Conservation (phyloP, 176 grass and related monocot species). For the Thinopyrum elongatum region DNA sequence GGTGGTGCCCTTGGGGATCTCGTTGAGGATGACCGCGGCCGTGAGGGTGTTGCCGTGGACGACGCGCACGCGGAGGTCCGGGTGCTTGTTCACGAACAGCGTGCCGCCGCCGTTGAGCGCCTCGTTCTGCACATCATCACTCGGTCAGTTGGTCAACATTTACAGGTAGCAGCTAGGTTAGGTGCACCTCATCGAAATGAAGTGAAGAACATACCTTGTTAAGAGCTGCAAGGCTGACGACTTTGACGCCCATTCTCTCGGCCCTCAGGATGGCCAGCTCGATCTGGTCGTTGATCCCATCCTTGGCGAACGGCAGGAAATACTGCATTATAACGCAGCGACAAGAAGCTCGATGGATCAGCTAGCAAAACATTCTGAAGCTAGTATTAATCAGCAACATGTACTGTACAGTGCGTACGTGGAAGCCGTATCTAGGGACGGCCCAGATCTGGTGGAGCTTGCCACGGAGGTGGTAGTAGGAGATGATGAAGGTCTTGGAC, state of each 20-base stretch:
- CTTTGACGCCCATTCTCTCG: conserved; percentile 72
- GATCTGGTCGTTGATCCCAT: conserved; percentile 86
- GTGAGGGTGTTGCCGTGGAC: conserved; percentile 96
- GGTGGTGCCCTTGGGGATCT: conserved; percentile 55
- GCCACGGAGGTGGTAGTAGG: conserved; percentile 59
- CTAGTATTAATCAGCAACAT: too few relatives aligned
- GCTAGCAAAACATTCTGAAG: neutral
- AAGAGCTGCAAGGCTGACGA: conserved; percentile 88
- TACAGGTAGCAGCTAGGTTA: too few relatives aligned
- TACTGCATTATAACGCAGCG: conserved; percentile 34
- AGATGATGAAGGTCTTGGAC: conserved; percentile 80
- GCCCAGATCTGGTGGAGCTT: conserved; percentile 60
- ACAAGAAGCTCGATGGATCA: neutral
- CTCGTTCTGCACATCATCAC: conserved; percentile 56
- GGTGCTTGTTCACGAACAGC: conserved; percentile 90
- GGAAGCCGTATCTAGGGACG: conserved; percentile 77
- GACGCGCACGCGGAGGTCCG: conserved; percentile 65
- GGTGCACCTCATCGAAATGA: neutral
- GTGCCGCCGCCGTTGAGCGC: conserved; percentile 83
- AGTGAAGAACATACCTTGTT: conserved; percentile 63
- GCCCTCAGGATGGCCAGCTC: conserved; percentile 83
- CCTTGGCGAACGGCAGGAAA: conserved; percentile 71
- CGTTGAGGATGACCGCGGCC: conserved; percentile 81
- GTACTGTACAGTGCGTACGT: conserved; percentile 21
- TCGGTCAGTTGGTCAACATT: too few relatives aligned